These are phyloP conservation scores for Phytophthora citrophthora DNA, from an alignment of 352 stramenopile species.

Conservation along the genomic window DNA sequence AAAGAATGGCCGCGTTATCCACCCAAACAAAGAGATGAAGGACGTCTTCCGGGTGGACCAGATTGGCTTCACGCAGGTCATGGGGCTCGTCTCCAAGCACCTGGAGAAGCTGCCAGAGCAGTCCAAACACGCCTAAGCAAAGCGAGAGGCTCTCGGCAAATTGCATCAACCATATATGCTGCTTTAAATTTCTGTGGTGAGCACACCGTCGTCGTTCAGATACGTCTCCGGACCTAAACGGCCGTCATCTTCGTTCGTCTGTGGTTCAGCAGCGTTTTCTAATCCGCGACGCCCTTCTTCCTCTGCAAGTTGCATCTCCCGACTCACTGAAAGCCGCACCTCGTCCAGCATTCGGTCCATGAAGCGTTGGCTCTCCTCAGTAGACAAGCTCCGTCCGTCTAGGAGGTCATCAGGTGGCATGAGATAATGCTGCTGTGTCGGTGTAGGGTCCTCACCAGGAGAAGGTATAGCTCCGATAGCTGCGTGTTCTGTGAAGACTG, in stretches of 20 bases:
- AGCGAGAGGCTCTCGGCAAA: not conserved
- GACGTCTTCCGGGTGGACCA: constrained; percentile 68
- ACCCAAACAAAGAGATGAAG: constrained; percentile 70
- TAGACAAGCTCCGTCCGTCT: constrained; percentile 44
- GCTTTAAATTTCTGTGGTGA: constrained; percentile 66
- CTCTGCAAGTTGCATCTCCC: constrained; percentile 51
- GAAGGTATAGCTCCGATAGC: not conserved
- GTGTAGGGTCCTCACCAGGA: constrained; percentile 6
- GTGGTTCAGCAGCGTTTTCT: constrained; percentile 12
- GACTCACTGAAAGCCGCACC: constrained; percentile 55
- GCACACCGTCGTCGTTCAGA: constrained; percentile 72
- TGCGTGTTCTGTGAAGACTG: constrained; percentile 12
- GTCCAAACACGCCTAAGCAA: not conserved
- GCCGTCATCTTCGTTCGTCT: constrained; percentile 30
- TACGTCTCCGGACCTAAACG: constrained; percentile 67
- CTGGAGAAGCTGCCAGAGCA: constrained; percentile 47
- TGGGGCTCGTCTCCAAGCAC: constrained; percentile 75
- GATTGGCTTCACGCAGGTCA: constrained; percentile 80
- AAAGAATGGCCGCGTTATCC: constrained; percentile 72
- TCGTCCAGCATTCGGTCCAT: constrained; percentile 85
- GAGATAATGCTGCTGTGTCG: constrained; percentile 42
- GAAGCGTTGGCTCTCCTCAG: constrained; percentile 77
- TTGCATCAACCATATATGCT: not conserved
- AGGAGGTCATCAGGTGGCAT: constrained; percentile 62
- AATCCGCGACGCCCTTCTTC: constrained; percentile 13